Percentiles rank a stretch among this genome's conserved stretches.
Evolutionary conservation across 129 eudicot species (phyloP).

Genomic region (Flaveria robusta): DNA sequence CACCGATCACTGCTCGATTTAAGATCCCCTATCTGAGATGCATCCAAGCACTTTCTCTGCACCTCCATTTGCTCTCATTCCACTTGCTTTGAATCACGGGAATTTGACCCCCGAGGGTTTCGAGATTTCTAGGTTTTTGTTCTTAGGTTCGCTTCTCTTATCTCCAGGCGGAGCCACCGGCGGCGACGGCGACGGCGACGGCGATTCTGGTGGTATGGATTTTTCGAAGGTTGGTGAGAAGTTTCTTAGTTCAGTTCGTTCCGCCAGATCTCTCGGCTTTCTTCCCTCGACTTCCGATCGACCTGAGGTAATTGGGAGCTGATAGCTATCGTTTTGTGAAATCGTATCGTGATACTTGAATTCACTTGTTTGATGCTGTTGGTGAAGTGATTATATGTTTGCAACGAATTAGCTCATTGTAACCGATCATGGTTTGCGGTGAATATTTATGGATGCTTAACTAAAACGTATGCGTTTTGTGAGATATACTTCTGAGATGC

Average conservation of each 20-base stretch:
- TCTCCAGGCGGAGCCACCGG: conserved; percentile 45
- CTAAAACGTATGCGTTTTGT: neutral
- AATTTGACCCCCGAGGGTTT: conserved; percentile 57
- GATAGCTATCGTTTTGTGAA: neutral
- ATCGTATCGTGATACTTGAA: neutral
- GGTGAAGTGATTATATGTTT: neutral
- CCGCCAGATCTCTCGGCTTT: conserved; percentile 85
- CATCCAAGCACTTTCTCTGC: conserved; percentile 49
- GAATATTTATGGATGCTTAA: neutral
- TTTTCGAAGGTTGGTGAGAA: conserved; percentile 95
- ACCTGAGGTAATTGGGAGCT: conserved; percentile 60
- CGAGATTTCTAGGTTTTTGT: conserved; percentile 64
- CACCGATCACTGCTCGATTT: conserved; percentile 25
- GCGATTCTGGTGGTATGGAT: conserved; percentile 58
- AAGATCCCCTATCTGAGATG: conserved; percentile 63
- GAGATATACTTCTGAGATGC: neutral
- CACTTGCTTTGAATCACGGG: conserved; percentile 59
- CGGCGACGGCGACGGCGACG: conserved; percentile 16
- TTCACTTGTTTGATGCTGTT: neutral
- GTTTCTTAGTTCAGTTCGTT: conserved; percentile 89
- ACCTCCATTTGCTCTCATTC: conserved; percentile 62
- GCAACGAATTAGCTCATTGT: conserved; percentile 10
- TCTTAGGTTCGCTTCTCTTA: conserved; percentile 67
- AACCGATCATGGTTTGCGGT: conserved; percentile 23
- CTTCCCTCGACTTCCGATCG: conserved; percentile 83